Evolutionary conservation across 495 filamentous ascomycete species (phyloP).

Genomic region (Filosporella fistucella): DNA sequence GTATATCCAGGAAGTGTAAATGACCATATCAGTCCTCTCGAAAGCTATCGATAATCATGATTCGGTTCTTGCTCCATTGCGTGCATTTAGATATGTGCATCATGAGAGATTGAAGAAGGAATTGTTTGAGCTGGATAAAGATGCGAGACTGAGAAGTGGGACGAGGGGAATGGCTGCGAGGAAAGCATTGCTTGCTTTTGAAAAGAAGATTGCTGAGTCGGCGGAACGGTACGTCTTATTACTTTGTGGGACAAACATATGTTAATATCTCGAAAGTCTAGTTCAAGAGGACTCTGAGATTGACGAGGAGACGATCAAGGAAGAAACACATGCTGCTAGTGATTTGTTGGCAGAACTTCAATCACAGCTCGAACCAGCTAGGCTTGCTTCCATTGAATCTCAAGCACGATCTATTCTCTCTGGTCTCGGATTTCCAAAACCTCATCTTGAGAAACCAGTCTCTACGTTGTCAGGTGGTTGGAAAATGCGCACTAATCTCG

Average conservation of each 20-base stretch:
- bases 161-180: conserved; percentile 66
- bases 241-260: conserved; percentile 1
- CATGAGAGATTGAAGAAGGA: conserved; percentile 55
- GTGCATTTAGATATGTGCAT: conserved; percentile 52
- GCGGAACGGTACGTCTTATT: conserved; percentile 37
- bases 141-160: conserved; percentile 67
- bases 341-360: conserved; percentile 61
- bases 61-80: conserved; percentile 46
- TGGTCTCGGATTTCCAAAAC: conserved; percentile 69
- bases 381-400: conserved; percentile 47
- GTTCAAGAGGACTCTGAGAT: conserved; percentile 50
- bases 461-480: conserved; percentile 71
- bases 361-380: conserved; percentile 48
- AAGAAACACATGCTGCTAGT: conserved; percentile 58
- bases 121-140: conserved; percentile 64
- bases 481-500: conserved; percentile 69
- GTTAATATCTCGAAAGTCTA: conserved; percentile 34
- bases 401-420: conserved; percentile 58
- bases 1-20: neutral
- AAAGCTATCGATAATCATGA: conserved; percentile 42
- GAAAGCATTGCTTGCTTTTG: conserved; percentile 61
- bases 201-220: conserved; percentile 55
- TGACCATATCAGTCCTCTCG: conserved; percentile 28
- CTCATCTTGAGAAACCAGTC: conserved; percentile 49
- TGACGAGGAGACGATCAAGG: conserved; percentile 43